Base-by-base conservation (phyloP, 1,284 basidiomycete species). In the Naganishia albida region DNA sequence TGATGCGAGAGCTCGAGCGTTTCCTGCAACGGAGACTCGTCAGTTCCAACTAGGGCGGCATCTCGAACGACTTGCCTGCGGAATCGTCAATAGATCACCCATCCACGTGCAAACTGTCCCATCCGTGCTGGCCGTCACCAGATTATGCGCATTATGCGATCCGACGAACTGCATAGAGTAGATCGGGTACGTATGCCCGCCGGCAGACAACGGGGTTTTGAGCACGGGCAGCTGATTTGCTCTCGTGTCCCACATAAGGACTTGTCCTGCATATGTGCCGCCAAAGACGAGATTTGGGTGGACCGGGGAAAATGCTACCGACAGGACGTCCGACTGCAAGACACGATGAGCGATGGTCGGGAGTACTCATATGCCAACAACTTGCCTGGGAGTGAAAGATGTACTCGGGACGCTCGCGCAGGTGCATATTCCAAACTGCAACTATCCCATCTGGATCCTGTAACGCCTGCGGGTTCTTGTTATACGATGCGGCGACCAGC, bases 131-230 rank as follows among this genome's bases (percentile, higher is more conserved):
- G 90, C 92, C 18, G 93, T 93, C 65, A 99, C 91, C 63, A 99
- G 81, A 74, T 95, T 96, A 78, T 98, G 93, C 4, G 96, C 96
- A 75, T 99, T 97, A 76, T 97, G 94, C 3, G 94, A 96, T 12
- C 96, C 96, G 25, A 98, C 90, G 85, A 97, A 91, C 72, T 91
- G 88, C 85, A 99, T 93, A 0, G 90, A 89, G 81, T 99, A 99
- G 46, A 99, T 93, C 1, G 96, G 96, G 77, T 99, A 95, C 1
- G 95, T 98, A 75, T 99, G 96, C 0, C 96, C 94, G 30, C 90
- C 87, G 1, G 93, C 91, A 7, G 92, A 94, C 50, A 99, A 80
- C 0, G 96, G 96, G 4, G 95, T 96, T 81, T 98, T 99, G 67
- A 98, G 83, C 1, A 98, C 92, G 0, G 96, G 95, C 6, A 97